Evolutionary conservation across 768 basidiomycete species (phyloP).

Genomic region (Sarcodon aspratus): DNA sequence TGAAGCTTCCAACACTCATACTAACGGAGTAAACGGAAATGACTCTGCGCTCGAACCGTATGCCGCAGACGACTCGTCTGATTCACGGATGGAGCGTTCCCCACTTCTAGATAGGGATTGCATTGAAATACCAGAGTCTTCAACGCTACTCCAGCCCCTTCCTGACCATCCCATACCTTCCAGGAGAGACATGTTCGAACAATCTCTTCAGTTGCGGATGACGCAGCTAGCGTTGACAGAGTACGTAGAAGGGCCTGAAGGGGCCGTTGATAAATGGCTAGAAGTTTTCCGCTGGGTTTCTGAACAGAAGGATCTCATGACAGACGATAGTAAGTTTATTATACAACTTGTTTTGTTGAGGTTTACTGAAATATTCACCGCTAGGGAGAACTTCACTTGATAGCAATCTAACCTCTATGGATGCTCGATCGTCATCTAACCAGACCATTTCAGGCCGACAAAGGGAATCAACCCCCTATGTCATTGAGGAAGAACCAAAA

Average conservation of each 20-base stretch:
- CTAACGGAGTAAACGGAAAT: not conserved
- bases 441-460: not conserved
- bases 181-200: slow-evolving; percentile 54
- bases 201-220: slow-evolving; percentile 77
- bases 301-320: slow-evolving; percentile 32
- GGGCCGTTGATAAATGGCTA: slow-evolving; percentile 69
- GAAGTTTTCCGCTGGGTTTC: slow-evolving; percentile 85
- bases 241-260: slow-evolving; percentile 75
- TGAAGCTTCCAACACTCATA: not conserved
- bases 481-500: slow-evolving; percentile 1
- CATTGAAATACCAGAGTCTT: slow-evolving; percentile 26
- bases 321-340: slow-evolving; percentile 17
- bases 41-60: not conserved
- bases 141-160: slow-evolving; percentile 30
- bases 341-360: not conserved
- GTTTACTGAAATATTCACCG: not conserved
- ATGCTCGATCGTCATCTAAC: slow-evolving; percentile 16
- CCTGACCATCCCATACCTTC: slow-evolving; percentile 40
- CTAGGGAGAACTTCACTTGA: slow-evolving; percentile 18
- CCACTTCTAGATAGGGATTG: slow-evolving; percentile 20
- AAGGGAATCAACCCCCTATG: slow-evolving; percentile 6
- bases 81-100: slow-evolving; percentile 4
- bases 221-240: slow-evolving; percentile 76
- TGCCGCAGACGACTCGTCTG: not conserved
- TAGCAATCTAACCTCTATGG: slow-evolving; percentile 15